Evolutionary conservation across 192 early-diverging fungal species (phyloP).

Genomic region (Entophlyctis helioformis): DNA sequence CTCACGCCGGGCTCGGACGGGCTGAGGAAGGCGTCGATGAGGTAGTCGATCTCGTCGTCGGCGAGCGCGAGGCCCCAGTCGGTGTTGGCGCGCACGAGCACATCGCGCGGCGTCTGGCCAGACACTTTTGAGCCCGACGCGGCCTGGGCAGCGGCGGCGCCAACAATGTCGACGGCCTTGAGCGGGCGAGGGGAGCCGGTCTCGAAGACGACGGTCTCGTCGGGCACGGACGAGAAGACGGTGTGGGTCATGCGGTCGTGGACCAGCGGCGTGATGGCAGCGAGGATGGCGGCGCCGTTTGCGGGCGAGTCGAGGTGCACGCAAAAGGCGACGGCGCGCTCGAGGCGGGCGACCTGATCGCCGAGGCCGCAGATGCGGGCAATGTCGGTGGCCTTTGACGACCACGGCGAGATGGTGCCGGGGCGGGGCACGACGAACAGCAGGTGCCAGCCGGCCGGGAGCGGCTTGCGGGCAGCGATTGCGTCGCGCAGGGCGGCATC

Average conservation of each 20-base stretch:
- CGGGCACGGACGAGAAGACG: slow-evolving; percentile 42
- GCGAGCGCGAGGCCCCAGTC: slow-evolving; percentile 89
- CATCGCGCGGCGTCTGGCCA: slow-evolving; percentile 36
- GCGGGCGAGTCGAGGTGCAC: slow-evolving; percentile 16
- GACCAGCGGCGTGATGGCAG: slow-evolving; percentile 37
- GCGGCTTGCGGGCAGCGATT: slow-evolving; percentile 16
- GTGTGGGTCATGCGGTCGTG: slow-evolving; percentile 86
- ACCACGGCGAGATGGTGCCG: slow-evolving; percentile 99
- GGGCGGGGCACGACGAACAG: slow-evolving; percentile 75
- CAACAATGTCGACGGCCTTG: slow-evolving; percentile 45
- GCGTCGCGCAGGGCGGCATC: slow-evolving; percentile 26
- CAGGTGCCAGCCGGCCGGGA: slow-evolving; percentile 6
- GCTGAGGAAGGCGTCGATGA: slow-evolving; percentile 68
- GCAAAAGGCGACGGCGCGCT: slow-evolving; percentile 74
- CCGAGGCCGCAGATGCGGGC: slow-evolving; percentile 79
- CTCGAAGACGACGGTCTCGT: slow-evolving; percentile 51
- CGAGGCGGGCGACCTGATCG: slow-evolving; percentile 62
- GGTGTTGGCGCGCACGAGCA: slow-evolving; percentile 70
- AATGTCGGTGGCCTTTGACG: slow-evolving; percentile 98
- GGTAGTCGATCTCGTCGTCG: slow-evolving; percentile 93
- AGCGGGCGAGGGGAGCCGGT: slow-evolving; percentile 40
- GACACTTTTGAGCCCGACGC: too few relatives aligned
- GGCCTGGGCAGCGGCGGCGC: slow-evolving; percentile 19
- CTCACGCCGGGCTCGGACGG: slow-evolving; percentile 19
- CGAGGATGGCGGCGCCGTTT: slow-evolving; percentile 12